These are phyloP conservation scores for Penicillium sumatraense DNA, from an alignment of 2,329 filamentous ascomycete species.

Conservation along the genomic window DNA sequence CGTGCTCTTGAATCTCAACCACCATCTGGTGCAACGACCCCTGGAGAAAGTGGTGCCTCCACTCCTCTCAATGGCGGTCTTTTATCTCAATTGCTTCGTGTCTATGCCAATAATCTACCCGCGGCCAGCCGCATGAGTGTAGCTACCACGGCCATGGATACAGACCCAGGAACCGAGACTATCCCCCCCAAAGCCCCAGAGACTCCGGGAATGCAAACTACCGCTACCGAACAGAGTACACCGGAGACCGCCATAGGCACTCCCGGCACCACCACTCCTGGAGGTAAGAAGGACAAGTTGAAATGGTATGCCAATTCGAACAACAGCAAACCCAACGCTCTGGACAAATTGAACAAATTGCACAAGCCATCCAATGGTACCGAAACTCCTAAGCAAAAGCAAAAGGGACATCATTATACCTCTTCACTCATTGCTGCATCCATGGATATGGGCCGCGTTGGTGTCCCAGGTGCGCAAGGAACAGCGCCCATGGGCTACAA, in stretches of 20 bases:
- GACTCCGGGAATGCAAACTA: slow-evolving; percentile 10
- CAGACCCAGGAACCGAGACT: slow-evolving; percentile 24
- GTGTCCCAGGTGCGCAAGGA: slow-evolving; percentile 15
- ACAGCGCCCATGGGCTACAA: slow-evolving; percentile 22
- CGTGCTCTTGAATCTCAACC: slow-evolving; percentile 12
- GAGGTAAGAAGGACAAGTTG: slow-evolving; percentile 30
- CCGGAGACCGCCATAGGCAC: slow-evolving; percentile 15
- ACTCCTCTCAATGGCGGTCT: slow-evolving; percentile 55
- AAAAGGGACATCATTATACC: slow-evolving; percentile 23
- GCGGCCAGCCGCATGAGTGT: slow-evolving; percentile 32
- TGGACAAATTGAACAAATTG: slow-evolving; percentile 13
- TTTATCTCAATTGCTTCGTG: slow-evolving; percentile 69
- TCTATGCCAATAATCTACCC: slow-evolving; percentile 61
- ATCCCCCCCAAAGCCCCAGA: slow-evolving; percentile 12
- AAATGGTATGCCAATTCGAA: slow-evolving; percentile 37
- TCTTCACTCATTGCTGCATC: slow-evolving; percentile 33
- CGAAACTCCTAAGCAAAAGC: background rate
- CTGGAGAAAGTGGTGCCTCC: slow-evolving; percentile 16
- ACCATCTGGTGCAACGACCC: slow-evolving; percentile 26
- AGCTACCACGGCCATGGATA: slow-evolving; percentile 18
- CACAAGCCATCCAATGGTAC: background rate
- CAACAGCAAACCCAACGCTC: slow-evolving; percentile 14
- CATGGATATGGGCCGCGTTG: slow-evolving; percentile 30
- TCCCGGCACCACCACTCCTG: background rate
- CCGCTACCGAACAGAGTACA: background rate